Evolutionary conservation across 1,284 basidiomycete genomes (phyloP), one percentile per base, ranked within the genome.

Genomic region (Cutaneotrichosporon sp.): DNA sequence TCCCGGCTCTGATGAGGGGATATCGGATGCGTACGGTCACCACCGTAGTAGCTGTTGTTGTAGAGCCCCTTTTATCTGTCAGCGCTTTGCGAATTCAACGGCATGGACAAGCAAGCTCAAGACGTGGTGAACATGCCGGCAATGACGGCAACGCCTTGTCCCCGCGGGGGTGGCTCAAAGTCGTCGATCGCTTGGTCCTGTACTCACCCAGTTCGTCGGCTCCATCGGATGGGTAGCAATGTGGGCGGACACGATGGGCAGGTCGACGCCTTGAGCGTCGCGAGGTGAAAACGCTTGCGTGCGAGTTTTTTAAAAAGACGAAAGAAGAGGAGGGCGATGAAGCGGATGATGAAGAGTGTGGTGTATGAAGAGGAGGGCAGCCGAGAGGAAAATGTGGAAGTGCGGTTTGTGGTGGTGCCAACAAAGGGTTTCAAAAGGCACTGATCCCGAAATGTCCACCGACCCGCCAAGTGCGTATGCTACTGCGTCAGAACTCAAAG

Each of bases 171-270:
- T 39, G 37, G 20, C 37, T 38, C 22, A 41, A 9, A 11, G 22
- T 11, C 38, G 38, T 14, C 38, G 24, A 41, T 41, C 38, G 26
- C 5, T 25, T 4, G 22, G 16, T 19, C 16, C n/a, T n/a, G 20
- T 6, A 61, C 62, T 59, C 34, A 64, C 62, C 62, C 62, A 64
- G 49, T 56, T 62, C 37, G 35, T 38, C 35, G 55, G 59, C 57
- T 64, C 62, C 62, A 64, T 64, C 41, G 39, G 49, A 44, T 41
- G 41, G 39, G 29, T 45, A 16, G 51, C 38, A 39, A 52, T 34
- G 22, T 45, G 49, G 39, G 57, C 49, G 14, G 57, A 47, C 51
- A 59, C 39, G 48, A 24, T 59, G 57, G 53, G 53, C 53, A 48
- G 26, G 20, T 44, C 20, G 39, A 32, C 47, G 47, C 47, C 20